Evolutionary conservation across 2,329 filamentous ascomycete species (phyloP).

Genomic region (Apiospora saccharicola): DNA sequence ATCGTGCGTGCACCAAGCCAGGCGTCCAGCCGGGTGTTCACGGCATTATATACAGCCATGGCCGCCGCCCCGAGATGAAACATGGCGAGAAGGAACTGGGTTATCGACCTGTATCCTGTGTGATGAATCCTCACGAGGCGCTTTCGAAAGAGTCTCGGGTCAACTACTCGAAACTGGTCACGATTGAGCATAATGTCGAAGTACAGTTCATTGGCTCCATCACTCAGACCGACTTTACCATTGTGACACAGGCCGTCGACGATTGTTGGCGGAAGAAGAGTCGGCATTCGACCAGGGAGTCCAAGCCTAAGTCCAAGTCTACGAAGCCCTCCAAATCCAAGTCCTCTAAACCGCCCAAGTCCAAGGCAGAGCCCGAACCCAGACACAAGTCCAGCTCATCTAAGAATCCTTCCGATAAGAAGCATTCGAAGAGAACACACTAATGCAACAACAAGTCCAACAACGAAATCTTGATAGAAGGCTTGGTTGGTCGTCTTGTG

Average conservation of each 20-base stretch:
- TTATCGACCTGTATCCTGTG: slow-evolving; percentile 52
- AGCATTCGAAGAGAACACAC: background rate
- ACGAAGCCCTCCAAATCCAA: background rate
- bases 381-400: slow-evolving; percentile 1
- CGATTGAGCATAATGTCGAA: slow-evolving; percentile 64
- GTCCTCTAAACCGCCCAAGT: background rate
- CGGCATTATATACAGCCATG: slow-evolving; percentile 56
- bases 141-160: slow-evolving; percentile 60
- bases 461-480: background rate
- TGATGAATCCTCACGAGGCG: slow-evolving; percentile 45
- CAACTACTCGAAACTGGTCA: slow-evolving; percentile 64
- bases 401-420: background rate
- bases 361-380: background rate
- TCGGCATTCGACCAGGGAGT: background rate
- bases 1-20: slow-evolving; percentile 59
- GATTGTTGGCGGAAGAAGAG: slow-evolving; percentile 52
- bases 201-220: slow-evolving; percentile 65
- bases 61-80: slow-evolving; percentile 42
- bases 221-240: slow-evolving; percentile 46
- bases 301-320: background rate
- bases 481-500: background rate
- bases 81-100: slow-evolving; percentile 55
- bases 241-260: slow-evolving; percentile 55
- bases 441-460: background rate
- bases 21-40: slow-evolving; percentile 61